These are phyloP conservation scores for Sherardia arvensis DNA, from an alignment of 257 asterid genomes.

Conservation along the genomic window DNA sequence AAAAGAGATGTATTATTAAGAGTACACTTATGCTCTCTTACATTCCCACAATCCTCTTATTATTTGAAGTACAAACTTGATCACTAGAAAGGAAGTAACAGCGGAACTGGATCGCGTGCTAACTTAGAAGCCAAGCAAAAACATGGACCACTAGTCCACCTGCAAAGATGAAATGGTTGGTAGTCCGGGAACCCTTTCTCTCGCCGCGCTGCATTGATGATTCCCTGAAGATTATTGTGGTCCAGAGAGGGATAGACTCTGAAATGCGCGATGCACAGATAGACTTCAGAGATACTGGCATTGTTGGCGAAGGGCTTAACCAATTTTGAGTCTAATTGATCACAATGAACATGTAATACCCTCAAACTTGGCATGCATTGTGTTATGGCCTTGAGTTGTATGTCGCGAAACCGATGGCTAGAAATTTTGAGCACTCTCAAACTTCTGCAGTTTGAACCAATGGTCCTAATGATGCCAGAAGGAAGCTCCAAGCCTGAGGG, in stretches of 20 bases:
- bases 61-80: too few relatives aligned
- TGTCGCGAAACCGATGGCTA: background rate
- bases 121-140: too few relatives aligned
- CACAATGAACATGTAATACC: background rate
- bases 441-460: background rate
- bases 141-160: too few relatives aligned
- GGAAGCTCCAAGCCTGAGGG: background rate
- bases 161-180: too few relatives aligned
- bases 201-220: background rate
- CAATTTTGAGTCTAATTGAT: background rate
- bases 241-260: background rate
- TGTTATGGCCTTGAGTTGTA: background rate
- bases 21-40: too few relatives aligned
- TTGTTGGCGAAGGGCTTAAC: background rate
- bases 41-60: too few relatives aligned
- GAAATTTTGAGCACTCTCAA: background rate
- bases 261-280: background rate
- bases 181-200: background rate
- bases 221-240: background rate
- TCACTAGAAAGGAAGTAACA: too few relatives aligned
- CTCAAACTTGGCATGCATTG: background rate
- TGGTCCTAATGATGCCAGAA: background rate
- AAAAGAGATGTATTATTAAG: too few relatives aligned
- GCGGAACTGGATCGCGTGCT: too few relatives aligned
- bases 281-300: background rate